phyloP scores from a whole-genome alignment of 345 rosid species.

The Linum tenue region DNA sequence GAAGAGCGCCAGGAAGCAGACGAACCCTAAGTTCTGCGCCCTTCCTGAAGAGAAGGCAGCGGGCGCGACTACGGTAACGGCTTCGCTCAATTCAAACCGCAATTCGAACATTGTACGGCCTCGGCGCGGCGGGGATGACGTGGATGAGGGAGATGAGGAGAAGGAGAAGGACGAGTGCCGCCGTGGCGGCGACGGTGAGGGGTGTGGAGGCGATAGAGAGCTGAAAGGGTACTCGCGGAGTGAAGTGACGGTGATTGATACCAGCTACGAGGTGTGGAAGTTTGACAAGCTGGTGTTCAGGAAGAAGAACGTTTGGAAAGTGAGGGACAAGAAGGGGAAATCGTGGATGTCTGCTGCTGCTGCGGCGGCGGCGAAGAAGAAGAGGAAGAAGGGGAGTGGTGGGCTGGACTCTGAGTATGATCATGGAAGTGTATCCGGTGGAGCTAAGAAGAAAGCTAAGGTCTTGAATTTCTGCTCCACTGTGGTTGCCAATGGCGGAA shows the following conservation, averaged over 20 bases:
- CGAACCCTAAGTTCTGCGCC: constrained; percentile 61
- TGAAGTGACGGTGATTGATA: constrained; percentile 91
- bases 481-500: constrained; percentile 12
- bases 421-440: constrained; percentile 18
- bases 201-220: constrained; percentile 34
- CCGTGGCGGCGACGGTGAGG: constrained; percentile 26
- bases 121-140: background rate
- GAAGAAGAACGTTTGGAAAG: constrained; percentile 76
- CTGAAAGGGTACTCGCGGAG: constrained; percentile 74
- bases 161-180: constrained; percentile 18
- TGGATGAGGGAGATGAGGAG: constrained; percentile 16
- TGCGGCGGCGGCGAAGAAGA: constrained; percentile 13
- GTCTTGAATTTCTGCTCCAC: constrained; percentile 17
- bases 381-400: constrained; percentile 52
- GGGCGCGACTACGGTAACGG: constrained; percentile 22
- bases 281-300: constrained; percentile 69
- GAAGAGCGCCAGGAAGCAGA: constrained; percentile 60
- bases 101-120: constrained; percentile 21
- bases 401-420: constrained; percentile 8
- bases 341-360: constrained; percentile 23
- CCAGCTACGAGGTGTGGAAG: constrained; percentile 76
- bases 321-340: constrained; percentile 69
- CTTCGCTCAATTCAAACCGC: constrained; percentile 25
- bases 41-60: constrained; percentile 21
- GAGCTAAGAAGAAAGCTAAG: constrained; percentile 45